These are phyloP conservation scores for Penicillium mononematosum DNA, from an alignment of 495 filamentous ascomycete species.

Conservation along the genomic window DNA sequence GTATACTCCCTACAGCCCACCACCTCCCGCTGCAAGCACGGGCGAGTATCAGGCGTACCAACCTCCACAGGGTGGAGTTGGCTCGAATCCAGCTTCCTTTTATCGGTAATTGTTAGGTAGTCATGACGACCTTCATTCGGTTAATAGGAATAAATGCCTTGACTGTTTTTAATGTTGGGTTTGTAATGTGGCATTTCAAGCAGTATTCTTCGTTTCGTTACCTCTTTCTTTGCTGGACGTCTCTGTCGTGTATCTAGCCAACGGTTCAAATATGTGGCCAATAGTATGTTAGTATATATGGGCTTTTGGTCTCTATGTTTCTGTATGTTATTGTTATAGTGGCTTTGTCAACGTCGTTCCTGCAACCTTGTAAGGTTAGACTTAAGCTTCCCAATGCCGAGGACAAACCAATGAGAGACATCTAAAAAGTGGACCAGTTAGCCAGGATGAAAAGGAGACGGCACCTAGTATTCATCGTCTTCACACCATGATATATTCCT, in stretches of 20 bases:
- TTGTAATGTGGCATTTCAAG: not conserved
- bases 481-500: constrained; percentile 2
- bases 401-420: not conserved
- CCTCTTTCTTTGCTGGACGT: constrained; percentile 13
- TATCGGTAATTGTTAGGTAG: constrained; percentile 35
- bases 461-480: not conserved
- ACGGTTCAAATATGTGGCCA: not conserved
- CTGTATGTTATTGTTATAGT: not conserved
- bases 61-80: constrained; percentile 35
- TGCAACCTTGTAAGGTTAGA: too few species aligned
- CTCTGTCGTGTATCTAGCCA: constrained; percentile 15
- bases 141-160: constrained; percentile 4
- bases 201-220: constrained; percentile 4
- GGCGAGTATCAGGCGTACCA: constrained; percentile 55
- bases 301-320: not conserved
- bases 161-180: constrained; percentile 2
- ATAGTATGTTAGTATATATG: constrained; percentile 14
- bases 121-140: not conserved
- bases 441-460: not conserved
- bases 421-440: not conserved
- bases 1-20: constrained; percentile 40
- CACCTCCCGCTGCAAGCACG: constrained; percentile 31
- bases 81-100: constrained; percentile 43
- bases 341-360: not conserved
- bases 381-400: too few species aligned